phyloP scores from a whole-genome alignment of 257 asterid genomes.

The Forsythia viridissima region DNA sequence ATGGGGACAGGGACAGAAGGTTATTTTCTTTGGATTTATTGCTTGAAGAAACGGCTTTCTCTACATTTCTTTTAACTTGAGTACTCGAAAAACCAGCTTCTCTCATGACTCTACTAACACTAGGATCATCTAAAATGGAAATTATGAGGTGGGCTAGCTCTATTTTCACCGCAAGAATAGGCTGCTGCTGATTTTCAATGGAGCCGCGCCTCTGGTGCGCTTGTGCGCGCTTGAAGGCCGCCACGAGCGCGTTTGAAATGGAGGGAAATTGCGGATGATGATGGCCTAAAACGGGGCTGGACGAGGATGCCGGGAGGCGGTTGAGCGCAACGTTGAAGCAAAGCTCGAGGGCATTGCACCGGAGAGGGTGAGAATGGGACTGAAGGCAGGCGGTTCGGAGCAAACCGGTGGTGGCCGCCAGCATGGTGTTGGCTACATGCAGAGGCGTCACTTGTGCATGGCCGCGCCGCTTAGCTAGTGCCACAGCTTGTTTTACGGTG shows the following conservation, averaged over 20 bases:
- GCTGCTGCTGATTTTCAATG: slow-evolving; percentile 60
- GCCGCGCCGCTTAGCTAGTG: slow-evolving; percentile 76
- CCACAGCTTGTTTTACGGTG: slow-evolving; percentile 62
- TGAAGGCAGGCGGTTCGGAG: slow-evolving; percentile 67
- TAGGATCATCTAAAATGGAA: slow-evolving; percentile 88
- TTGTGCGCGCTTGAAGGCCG: slow-evolving; percentile 92
- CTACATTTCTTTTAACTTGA: slow-evolving; percentile 69
- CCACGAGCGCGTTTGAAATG: slow-evolving; percentile 83
- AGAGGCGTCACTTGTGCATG: slow-evolving; percentile 96
- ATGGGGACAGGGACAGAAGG: slow-evolving; percentile 1
- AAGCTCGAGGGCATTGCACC: slow-evolving; percentile 90
- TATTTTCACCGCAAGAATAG: slow-evolving; percentile 61
- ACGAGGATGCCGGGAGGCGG: slow-evolving; percentile 68
- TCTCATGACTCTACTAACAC: slow-evolving; percentile 90
- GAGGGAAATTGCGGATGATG: slow-evolving; percentile 50
- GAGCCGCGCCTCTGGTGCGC: slow-evolving; percentile 88
- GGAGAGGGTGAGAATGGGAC: slow-evolving; percentile 88
- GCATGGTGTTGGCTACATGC: slow-evolving; percentile 87
- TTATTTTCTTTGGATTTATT: slow-evolving; percentile 22
- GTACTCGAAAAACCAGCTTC: slow-evolving; percentile 89
- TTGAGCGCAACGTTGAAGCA: slow-evolving; percentile 94
- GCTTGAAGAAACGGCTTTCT: slow-evolving; percentile 46
- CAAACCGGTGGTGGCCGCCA: slow-evolving; percentile 52
- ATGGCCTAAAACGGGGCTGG: slow-evolving; percentile 41
- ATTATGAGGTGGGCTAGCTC: slow-evolving; percentile 78